These are phyloP conservation scores for Pleurotus salmoneostramineus DNA, from an alignment of 768 basidiomycete species.

Conservation along the genomic window DNA sequence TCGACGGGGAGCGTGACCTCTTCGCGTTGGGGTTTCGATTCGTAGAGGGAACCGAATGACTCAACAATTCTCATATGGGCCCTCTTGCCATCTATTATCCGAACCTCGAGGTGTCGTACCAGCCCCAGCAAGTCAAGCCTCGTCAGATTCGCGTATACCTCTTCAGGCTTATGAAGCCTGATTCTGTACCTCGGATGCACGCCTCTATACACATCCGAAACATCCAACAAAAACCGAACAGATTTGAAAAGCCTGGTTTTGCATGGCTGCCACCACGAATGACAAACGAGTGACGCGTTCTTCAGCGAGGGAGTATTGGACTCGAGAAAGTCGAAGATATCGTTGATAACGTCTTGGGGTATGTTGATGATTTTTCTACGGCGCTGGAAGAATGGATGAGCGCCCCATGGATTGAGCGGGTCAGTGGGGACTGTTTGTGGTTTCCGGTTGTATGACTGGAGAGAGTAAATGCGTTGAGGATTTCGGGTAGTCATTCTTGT, in stretches of 20 bases:
- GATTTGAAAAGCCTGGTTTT: background rate
- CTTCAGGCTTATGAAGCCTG: background rate
- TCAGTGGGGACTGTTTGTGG: background rate
- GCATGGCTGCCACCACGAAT: background rate
- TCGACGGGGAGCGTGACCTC: too few species aligned
- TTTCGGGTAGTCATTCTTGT: background rate
- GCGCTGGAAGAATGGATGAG: background rate
- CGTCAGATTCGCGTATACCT: background rate
- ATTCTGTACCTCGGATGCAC: background rate
- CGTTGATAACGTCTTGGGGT: slow-evolving; percentile 4
- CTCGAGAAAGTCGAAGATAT: background rate
- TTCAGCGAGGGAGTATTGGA: background rate
- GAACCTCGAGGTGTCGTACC: background rate
- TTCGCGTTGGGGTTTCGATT: too few species aligned
- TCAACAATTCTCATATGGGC: background rate
- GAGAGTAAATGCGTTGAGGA: background rate
- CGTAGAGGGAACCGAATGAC: too few species aligned
- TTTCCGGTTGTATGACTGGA: background rate
- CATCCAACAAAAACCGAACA: background rate
- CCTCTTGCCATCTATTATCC: background rate
- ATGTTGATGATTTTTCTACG: background rate
- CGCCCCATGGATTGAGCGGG: background rate
- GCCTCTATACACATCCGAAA: background rate
- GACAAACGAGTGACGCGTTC: background rate
- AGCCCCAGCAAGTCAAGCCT: background rate